phyloP scores from a whole-genome alignment of 768 basidiomycete genomes.

The Favolaschia claudopus region DNA sequence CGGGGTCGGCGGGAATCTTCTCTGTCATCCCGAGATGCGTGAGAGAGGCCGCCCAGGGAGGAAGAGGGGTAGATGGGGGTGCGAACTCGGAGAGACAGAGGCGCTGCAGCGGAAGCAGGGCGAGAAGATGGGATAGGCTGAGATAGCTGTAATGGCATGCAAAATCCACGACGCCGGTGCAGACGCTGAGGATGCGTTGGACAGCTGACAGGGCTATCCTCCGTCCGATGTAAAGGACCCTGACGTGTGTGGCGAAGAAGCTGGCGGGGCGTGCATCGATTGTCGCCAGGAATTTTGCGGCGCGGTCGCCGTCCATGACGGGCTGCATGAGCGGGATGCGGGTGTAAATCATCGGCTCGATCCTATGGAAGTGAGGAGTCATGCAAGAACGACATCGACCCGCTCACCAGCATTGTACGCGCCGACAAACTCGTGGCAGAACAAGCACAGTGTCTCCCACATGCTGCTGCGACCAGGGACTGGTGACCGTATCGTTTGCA shows the following conservation, averaged over 20 bases:
- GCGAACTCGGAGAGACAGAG: conserved; percentile 3
- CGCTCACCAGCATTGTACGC: conserved; percentile 12
- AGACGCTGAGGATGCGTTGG: conserved; percentile 40
- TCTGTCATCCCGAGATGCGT: conserved; percentile 11
- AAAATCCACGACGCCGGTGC: conserved; percentile 45
- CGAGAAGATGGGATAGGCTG: conserved; percentile 10
- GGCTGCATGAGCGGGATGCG: conserved; percentile 42
- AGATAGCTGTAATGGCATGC: conserved; percentile 21
- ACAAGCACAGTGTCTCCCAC: conserved; percentile 6
- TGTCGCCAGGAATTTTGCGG: conserved; percentile 43
- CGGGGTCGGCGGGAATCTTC: not conserved
- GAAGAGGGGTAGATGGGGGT: not conserved
- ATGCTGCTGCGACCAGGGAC: conserved; percentile 17
- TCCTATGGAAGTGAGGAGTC: conserved; percentile 38
- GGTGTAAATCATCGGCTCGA: conserved; percentile 47
- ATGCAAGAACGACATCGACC: no score
- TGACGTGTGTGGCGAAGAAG: conserved; percentile 47
- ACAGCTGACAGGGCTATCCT: conserved; percentile 29
- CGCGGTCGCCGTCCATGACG: conserved; percentile 31
- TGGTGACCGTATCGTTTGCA: not conserved
- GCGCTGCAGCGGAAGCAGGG: conserved; percentile 9
- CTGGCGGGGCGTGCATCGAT: conserved; percentile 39
- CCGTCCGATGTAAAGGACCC: conserved; percentile 44
- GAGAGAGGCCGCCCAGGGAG: conserved; percentile 18
- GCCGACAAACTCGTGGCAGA: conserved; percentile 11